These are phyloP conservation scores for Microthlaspi erraticum DNA, from an alignment of 345 rosid genomes.

Conservation along the genomic window DNA sequence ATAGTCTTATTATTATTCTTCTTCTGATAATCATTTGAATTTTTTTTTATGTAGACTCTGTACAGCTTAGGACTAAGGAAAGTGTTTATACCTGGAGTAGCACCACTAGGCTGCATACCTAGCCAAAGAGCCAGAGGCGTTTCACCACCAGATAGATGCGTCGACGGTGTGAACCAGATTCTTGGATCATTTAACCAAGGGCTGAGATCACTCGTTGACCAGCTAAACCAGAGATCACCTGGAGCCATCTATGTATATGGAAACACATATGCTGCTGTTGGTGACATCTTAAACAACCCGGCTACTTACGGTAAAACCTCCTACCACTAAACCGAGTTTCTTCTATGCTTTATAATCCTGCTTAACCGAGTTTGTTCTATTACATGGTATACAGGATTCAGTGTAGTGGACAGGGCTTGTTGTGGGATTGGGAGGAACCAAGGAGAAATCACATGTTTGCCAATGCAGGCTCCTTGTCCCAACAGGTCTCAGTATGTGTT, in stretches of 20 bases:
- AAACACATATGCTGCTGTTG: constrained; percentile 63
- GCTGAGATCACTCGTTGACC: constrained; percentile 62
- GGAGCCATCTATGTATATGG: constrained; percentile 63
- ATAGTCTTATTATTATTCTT: background rate
- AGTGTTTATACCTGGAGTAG: constrained; percentile 66
- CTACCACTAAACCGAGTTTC: too few relatives aligned
- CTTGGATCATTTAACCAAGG: constrained; percentile 75
- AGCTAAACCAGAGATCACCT: constrained; percentile 60
- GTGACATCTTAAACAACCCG: constrained; percentile 76
- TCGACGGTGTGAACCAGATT: constrained; percentile 70
- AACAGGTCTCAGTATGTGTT: constrained; percentile 62
- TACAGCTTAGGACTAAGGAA: constrained; percentile 77
- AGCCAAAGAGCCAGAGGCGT: constrained; percentile 58
- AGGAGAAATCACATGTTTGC: constrained; percentile 80
- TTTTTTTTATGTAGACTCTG: constrained; percentile 53
- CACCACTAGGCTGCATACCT: constrained; percentile 89
- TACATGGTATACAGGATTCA: constrained; percentile 90
- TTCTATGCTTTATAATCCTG: too few relatives aligned
- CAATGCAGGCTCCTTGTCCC: constrained; percentile 59
- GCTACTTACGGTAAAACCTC: constrained; percentile 57
- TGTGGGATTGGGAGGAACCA: constrained; percentile 75
- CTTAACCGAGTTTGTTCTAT: too few relatives aligned
- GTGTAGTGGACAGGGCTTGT: constrained; percentile 69
- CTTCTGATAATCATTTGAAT: constrained; percentile 15
- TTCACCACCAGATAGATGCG: constrained; percentile 63